Evolutionary conservation across 2,329 filamentous ascomycete species (phyloP).

Genomic region (Coniochaeta prunicola): DNA sequence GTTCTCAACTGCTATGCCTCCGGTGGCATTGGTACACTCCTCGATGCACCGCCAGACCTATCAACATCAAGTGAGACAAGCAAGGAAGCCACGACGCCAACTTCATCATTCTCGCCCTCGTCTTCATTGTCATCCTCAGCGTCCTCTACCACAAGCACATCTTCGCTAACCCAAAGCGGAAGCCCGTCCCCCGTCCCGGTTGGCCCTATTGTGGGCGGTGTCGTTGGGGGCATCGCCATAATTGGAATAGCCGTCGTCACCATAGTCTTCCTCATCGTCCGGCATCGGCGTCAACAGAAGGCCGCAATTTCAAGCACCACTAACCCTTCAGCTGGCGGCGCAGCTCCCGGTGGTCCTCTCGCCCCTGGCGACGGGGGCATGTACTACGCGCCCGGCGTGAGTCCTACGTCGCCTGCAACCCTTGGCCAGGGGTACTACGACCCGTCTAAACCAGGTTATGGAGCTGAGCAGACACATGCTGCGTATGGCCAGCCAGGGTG

Average conservation of each 20-base stretch:
- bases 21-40: slow-evolving; percentile 1
- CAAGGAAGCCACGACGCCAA: not conserved
- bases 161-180: not conserved
- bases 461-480: not conserved
- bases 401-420: not conserved
- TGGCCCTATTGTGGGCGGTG: not conserved
- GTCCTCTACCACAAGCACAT: not conserved
- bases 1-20: slow-evolving; percentile 4
- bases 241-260: not conserved
- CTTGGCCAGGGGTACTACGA: not conserved
- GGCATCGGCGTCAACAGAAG: not conserved
- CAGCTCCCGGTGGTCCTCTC: not conserved
- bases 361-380: not conserved
- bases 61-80: not conserved
- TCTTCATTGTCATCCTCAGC: not conserved
- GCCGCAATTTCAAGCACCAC: not conserved
- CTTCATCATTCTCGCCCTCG: not conserved
- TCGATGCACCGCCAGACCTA: not conserved
- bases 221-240: not conserved
- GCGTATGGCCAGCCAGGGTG: not conserved
- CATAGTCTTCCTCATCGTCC: not conserved
- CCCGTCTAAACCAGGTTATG: not conserved
- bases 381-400: not conserved
- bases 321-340: not conserved
- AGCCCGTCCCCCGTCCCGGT: not conserved